These are phyloP conservation scores for Cercospora beticola DNA, from an alignment of 2,329 filamentous ascomycete species.

Conservation along the genomic window DNA sequence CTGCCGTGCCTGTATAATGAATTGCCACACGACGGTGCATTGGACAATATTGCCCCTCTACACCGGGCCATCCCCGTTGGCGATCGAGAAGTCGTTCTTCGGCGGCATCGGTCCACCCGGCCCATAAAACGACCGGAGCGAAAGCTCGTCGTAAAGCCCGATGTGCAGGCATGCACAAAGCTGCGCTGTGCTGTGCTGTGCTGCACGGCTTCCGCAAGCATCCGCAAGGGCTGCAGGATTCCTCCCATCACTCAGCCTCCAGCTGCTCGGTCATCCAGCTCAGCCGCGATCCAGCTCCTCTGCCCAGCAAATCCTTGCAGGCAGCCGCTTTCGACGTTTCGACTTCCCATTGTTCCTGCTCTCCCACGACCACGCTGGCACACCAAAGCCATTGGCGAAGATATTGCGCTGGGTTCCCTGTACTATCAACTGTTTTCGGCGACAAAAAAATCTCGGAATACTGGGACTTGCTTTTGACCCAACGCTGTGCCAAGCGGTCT, in stretches of 20 bases:
- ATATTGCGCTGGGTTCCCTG: background rate
- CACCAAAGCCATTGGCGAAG: background rate
- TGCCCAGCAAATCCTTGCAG: background rate
- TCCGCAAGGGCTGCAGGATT: background rate
- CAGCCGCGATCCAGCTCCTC: background rate
- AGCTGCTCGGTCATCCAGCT: background rate
- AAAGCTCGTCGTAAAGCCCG: background rate
- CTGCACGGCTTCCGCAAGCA: background rate
- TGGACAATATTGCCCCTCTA: background rate
- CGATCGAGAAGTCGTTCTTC: background rate
- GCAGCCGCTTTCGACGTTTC: constrained; percentile 8
- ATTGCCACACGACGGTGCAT: background rate
- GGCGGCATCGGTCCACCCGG: background rate
- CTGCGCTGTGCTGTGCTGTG: background rate
- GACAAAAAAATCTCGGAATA: background rate
- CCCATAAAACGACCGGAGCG: background rate
- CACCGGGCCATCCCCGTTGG: background rate
- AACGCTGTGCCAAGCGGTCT: background rate
- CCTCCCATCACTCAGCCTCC: background rate
- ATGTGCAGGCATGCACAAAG: constrained; percentile 9
- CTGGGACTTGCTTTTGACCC: background rate
- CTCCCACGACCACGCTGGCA: background rate
- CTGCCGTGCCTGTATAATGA: background rate
- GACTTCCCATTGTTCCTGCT: background rate
- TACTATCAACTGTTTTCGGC: background rate